Conservation (phyloP, 2,329 filamentous ascomycete genomes). For the Phyllosticta citrichinensis region DNA sequence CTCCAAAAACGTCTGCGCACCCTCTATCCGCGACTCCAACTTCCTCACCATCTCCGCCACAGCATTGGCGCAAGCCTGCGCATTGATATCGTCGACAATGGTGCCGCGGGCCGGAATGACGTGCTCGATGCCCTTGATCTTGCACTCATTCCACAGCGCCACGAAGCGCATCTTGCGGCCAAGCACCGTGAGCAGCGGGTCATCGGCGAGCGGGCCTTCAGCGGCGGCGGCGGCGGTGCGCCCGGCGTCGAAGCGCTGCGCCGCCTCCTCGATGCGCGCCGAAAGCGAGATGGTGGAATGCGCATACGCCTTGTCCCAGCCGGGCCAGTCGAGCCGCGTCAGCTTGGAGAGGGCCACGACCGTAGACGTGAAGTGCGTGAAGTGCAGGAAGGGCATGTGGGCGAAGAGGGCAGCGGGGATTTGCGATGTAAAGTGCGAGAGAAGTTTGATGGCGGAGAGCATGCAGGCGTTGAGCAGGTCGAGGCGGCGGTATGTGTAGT, state of each 20-base stretch:
- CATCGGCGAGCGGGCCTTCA: constrained; percentile 3
- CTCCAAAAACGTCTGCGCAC: neutral
- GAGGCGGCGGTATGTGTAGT: constrained; percentile 8
- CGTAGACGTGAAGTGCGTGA: constrained; percentile 9
- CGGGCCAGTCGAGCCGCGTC: constrained; percentile 12
- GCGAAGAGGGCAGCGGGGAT: neutral
- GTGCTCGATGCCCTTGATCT: constrained; percentile 1
- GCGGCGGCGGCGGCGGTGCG: neutral
- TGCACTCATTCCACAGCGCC: constrained; percentile 7
- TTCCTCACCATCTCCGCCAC: neutral
- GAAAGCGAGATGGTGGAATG: constrained; percentile 1
- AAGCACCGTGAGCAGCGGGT: constrained; percentile 6
- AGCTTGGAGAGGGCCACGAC: constrained; percentile 11
- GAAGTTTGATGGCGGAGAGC: neutral
- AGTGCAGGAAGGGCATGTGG: constrained; percentile 8
- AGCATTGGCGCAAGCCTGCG: neutral
- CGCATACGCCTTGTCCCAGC: constrained; percentile 4
- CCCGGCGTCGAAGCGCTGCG: constrained; percentile 3
- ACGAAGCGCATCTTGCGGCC: constrained; percentile 8
- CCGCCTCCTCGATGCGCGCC: neutral
- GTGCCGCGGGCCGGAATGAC: neutral
- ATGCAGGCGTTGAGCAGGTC: constrained; percentile 8
- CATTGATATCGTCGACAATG: neutral
- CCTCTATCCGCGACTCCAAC: neutral
- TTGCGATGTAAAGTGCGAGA: neutral